phyloP scores from a whole-genome alignment of 164 flowering plant genomes.

The Vitis amurensis region DNA sequence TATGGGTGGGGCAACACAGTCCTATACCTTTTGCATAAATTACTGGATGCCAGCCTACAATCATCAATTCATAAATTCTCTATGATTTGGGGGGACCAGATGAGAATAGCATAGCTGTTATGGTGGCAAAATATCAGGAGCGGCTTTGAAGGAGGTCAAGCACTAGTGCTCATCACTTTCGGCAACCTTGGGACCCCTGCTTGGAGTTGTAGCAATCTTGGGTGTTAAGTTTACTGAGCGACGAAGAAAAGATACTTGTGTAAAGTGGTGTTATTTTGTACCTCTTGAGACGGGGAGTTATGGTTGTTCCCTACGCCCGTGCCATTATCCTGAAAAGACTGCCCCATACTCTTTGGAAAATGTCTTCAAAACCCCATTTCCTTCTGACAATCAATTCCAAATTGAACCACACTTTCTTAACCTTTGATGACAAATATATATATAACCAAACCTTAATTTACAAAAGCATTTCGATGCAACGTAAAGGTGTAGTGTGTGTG shows the following conservation, averaged over 20 bases:
- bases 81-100: background rate
- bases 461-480: no score
- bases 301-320: no score
- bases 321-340: no score
- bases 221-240: constrained; percentile 12
- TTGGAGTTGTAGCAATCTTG: constrained; percentile 4
- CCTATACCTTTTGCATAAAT: background rate
- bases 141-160: background rate
- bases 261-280: no score
- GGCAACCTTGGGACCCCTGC: constrained; percentile 9
- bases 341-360: no score
- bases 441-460: no score
- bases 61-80: background rate
- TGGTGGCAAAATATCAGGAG: background rate
- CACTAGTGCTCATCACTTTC: constrained; percentile 10
- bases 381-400: no score
- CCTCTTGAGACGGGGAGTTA: no score
- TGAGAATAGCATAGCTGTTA: constrained; percentile 1
- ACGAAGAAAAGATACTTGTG: background rate
- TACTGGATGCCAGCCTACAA: constrained; percentile 9
- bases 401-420: no score
- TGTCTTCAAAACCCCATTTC: no score
- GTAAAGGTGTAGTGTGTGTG: background rate
- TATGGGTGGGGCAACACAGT: background rate
- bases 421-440: no score